Percentiles rank a stretch among this genome's conserved stretches.
Evolutionary conservation across 2,329 filamentous ascomycete genomes (phyloP).

Genomic region (Diplocarpon rosae): DNA sequence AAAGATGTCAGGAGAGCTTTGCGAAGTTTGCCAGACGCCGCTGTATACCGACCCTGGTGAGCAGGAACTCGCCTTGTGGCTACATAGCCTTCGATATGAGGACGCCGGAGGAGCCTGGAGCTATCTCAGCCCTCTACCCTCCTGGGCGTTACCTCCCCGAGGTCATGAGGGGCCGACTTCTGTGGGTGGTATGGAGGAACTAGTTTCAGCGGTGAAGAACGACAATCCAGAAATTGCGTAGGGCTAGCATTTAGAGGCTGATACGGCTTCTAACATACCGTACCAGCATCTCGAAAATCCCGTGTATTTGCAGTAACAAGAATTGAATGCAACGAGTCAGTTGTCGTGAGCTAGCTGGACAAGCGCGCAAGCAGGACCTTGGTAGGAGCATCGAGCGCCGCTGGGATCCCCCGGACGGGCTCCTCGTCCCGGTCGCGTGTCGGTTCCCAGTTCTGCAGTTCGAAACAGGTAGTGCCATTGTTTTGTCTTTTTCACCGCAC

Average conservation of each 20-base stretch:
- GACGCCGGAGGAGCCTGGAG: conserved; percentile 75
- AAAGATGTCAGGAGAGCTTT: conserved; percentile 59
- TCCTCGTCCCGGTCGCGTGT: too few relatives aligned
- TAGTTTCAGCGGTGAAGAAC: conserved; percentile 39
- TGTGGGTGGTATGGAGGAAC: conserved; percentile 48
- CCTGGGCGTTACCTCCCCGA: conserved; percentile 67
- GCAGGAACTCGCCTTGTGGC: conserved; percentile 85
- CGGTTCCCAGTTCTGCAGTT: too few relatives aligned
- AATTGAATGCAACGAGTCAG: neutral
- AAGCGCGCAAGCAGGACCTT: neutral
- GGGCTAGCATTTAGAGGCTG: neutral
- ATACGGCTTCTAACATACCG: neutral
- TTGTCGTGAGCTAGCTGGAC: neutral
- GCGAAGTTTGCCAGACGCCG: conserved; percentile 72
- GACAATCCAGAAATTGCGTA: conserved; percentile 26
- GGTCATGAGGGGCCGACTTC: conserved; percentile 50
- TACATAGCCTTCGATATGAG: conserved; percentile 86
- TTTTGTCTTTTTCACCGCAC: too few relatives aligned
- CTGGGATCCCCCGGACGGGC: too few relatives aligned
- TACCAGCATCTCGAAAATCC: neutral
- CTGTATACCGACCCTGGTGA: conserved; percentile 85
- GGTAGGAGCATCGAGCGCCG: too few relatives aligned
- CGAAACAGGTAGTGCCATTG: too few relatives aligned
- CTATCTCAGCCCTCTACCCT: conserved; percentile 65
- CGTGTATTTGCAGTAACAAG: too few relatives aligned